These are phyloP conservation scores for Corymbia citriodora DNA, from an alignment of 441 rosid species.

Conservation along the genomic window DNA sequence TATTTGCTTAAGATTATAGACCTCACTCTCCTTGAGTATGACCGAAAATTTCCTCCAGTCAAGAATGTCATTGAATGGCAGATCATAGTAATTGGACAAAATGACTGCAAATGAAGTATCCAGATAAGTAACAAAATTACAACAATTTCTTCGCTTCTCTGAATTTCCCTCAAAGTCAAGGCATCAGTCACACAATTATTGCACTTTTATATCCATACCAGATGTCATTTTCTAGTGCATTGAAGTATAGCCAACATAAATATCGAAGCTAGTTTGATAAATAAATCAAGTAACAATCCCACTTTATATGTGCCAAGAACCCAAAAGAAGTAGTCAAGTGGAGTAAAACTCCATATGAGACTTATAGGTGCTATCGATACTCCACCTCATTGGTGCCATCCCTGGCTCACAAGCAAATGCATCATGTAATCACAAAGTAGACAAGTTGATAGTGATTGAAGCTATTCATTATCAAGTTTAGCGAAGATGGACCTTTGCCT, in stretches of 20 bases:
- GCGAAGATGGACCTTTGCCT: background rate
- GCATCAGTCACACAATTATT: background rate
- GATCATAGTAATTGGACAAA: slow-evolving; percentile 82
- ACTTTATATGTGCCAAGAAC: background rate
- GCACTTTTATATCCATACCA: background rate
- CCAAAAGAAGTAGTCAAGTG: background rate
- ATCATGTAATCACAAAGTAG: background rate
- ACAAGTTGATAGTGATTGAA: background rate
- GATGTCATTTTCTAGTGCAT: background rate
- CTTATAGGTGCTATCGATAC: background rate
- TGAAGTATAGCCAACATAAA: background rate
- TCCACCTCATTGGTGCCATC: background rate
- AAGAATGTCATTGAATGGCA: slow-evolving; percentile 88
- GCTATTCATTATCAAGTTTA: background rate
- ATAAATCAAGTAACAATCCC: background rate
- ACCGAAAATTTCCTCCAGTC: slow-evolving; percentile 78
- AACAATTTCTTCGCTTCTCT: background rate
- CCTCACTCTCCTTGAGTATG: slow-evolving; percentile 68
- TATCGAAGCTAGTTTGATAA: background rate
- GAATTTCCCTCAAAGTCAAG: background rate
- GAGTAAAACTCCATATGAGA: background rate
- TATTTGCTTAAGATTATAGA: slow-evolving; percentile 71
- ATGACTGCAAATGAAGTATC: slow-evolving; percentile 47
- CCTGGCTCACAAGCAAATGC: background rate
- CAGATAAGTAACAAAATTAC: background rate